A percentile compares a stretch with the other conserved stretches of the same genome.
These are phyloP conservation scores for Musa beccarii DNA, from an alignment of 176 grass and related monocot species.

Conservation along the genomic window DNA sequence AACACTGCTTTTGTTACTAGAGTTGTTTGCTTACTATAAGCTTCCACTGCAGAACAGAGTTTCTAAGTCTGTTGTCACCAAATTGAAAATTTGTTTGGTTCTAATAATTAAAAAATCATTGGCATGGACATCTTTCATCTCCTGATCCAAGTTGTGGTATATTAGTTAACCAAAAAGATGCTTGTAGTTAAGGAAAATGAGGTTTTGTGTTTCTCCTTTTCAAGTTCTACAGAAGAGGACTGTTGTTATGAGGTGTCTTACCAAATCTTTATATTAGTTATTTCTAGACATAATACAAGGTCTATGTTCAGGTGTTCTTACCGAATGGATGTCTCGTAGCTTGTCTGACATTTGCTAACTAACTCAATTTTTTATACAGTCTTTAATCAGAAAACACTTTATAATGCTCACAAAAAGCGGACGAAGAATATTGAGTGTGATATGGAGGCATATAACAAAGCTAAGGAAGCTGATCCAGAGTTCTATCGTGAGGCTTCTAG, in stretches of 20 bases:
- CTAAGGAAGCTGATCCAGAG: slow-evolving; percentile 78
- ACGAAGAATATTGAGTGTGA: slow-evolving; percentile 71
- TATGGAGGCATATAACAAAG: slow-evolving; percentile 86
- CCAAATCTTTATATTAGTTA: too few relatives aligned
- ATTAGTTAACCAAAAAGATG: background rate
- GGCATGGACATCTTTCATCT: background rate
- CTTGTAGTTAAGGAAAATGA: background rate
- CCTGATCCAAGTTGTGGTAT: background rate
- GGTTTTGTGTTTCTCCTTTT: background rate
- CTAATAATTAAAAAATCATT: background rate
- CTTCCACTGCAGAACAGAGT: background rate
- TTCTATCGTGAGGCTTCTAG: slow-evolving; percentile 90
- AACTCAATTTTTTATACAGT: slow-evolving; percentile 23
- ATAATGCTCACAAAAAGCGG: slow-evolving; percentile 88
- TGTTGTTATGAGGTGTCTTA: background rate
- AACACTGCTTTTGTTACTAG: background rate
- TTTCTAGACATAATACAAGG: background rate
- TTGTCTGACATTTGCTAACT: slow-evolving; percentile 10
- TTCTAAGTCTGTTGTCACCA: background rate
- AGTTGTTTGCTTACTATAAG: background rate
- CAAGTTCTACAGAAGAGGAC: background rate
- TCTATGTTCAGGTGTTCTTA: background rate
- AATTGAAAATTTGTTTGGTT: background rate
- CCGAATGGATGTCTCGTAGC: background rate
- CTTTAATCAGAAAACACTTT: slow-evolving; percentile 95